These are phyloP conservation scores for Gremmenia infestans DNA, from an alignment of 2,329 filamentous ascomycete genomes.

Conservation along the genomic window DNA sequence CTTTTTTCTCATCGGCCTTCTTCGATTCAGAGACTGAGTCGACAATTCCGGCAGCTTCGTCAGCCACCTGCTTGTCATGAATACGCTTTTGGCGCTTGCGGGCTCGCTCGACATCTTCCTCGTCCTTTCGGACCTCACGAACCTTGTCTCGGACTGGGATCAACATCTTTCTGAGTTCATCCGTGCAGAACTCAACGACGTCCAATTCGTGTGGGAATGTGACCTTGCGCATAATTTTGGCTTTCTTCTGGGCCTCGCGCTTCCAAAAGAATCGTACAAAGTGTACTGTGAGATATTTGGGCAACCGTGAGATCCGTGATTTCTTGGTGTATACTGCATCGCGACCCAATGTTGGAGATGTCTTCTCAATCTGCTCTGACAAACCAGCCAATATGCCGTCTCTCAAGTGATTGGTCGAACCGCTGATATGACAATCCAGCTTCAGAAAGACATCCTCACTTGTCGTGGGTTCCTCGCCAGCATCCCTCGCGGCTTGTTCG, in stretches of 20 bases:
- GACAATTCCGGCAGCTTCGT: slow-evolving; percentile 42
- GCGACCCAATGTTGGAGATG: slow-evolving; percentile 68
- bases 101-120: slow-evolving; percentile 85
- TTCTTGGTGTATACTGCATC: slow-evolving; percentile 85
- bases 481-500: slow-evolving; percentile 70
- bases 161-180: slow-evolving; percentile 75
- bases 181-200: slow-evolving; percentile 90
- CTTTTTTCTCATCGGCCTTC: slow-evolving; percentile 45
- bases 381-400: slow-evolving; percentile 82
- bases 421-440: slow-evolving; percentile 92
- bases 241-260: slow-evolving; percentile 91
- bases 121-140: slow-evolving; percentile 89
- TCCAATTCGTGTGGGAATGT: slow-evolving; percentile 93
- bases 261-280: slow-evolving; percentile 99
- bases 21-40: slow-evolving; percentile 38
- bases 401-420: slow-evolving; percentile 79
- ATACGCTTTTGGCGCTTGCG: slow-evolving; percentile 83
- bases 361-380: slow-evolving; percentile 87
- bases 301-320: slow-evolving; percentile 82
- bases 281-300: slow-evolving; percentile 94
- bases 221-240: slow-evolving; percentile 99
- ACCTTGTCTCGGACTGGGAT: slow-evolving; percentile 95
- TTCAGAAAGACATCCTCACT: slow-evolving; percentile 78
- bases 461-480: slow-evolving; percentile 63
- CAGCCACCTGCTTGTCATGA: slow-evolving; percentile 44